These are phyloP conservation scores for Barbatosphaeria neglecta DNA, from an alignment of 495 filamentous ascomycete species.

Conservation along the genomic window DNA sequence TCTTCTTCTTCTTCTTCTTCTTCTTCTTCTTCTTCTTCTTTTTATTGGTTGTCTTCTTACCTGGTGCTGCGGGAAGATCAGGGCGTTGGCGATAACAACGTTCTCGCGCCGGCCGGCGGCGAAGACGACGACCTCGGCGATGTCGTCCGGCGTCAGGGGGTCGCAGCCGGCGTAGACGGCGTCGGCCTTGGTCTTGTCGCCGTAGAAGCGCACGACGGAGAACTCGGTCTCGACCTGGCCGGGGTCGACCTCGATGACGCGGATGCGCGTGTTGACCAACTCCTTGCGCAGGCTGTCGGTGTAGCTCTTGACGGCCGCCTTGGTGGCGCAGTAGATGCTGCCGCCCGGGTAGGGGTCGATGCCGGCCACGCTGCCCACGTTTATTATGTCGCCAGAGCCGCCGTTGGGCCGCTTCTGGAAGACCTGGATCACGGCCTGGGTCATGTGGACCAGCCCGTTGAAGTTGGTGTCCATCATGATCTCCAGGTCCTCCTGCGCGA, in stretches of 20 bases:
- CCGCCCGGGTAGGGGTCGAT: slow-evolving; percentile 84
- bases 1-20: too few species aligned
- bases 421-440: slow-evolving; percentile 76
- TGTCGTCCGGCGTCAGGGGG: slow-evolving; percentile 89
- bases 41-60: too few species aligned
- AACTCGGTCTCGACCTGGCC: slow-evolving; percentile 99
- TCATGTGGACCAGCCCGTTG: slow-evolving; percentile 92
- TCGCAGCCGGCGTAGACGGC: slow-evolving; percentile 87
- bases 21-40: too few species aligned
- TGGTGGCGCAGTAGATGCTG: slow-evolving; percentile 92
- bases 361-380: slow-evolving; percentile 91
- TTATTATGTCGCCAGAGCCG: slow-evolving; percentile 87
- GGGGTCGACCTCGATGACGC: slow-evolving; percentile 87
- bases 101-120: slow-evolving; percentile 82
- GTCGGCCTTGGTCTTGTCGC: slow-evolving; percentile 90
- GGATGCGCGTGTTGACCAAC: slow-evolving; percentile 72
- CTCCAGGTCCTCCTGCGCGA: slow-evolving; percentile 70
- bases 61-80: slow-evolving; percentile 89
- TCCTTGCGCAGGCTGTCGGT: slow-evolving; percentile 84
- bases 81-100: slow-evolving; percentile 84
- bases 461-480: slow-evolving; percentile 91
- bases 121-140: slow-evolving; percentile 91
- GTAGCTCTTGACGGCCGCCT: slow-evolving; percentile 84
- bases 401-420: slow-evolving; percentile 71
- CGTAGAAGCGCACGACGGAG: slow-evolving; percentile 83